phyloP scores from a whole-genome alignment of 208 protist species.

The Phytomonas sp. region DNA sequence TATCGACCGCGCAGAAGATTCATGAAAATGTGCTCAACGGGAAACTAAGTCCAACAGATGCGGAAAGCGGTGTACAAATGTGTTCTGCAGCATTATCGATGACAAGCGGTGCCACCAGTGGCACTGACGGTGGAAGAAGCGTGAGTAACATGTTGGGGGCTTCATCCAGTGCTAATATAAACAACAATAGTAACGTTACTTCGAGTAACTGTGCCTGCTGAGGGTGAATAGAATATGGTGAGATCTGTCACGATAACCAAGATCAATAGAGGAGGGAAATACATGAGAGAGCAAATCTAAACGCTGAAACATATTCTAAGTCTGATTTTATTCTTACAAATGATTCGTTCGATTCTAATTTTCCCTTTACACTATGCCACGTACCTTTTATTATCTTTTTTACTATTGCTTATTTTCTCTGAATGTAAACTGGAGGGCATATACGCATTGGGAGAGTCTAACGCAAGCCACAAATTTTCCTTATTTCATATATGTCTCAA shows the following conservation, averaged over 20 bases:
- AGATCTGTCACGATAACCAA: background rate
- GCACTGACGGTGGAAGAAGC: constrained; percentile 4
- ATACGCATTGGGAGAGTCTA: constrained; percentile 1
- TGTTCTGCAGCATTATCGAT: constrained; percentile 39
- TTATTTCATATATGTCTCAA: background rate
- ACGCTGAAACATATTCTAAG: constrained; percentile 4
- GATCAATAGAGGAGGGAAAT: background rate
- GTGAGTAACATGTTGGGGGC: background rate
- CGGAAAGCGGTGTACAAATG: constrained; percentile 76
- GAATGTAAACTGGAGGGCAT: constrained; percentile 10
- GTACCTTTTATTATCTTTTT: constrained; percentile 9
- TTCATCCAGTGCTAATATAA: constrained; percentile 13
- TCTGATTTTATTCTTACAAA: constrained; percentile 12
- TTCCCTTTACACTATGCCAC: background rate
- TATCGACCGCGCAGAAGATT: constrained; percentile 88
- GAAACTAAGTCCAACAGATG: constrained; percentile 74
- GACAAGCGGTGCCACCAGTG: constrained; percentile 12
- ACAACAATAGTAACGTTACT: constrained; percentile 5
- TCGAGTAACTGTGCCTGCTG: background rate
- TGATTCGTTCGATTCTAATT: constrained; percentile 5
- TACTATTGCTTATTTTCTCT: constrained; percentile 13
- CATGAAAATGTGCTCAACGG: constrained; percentile 92
- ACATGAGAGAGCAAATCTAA: background rate
- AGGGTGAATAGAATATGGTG: background rate
- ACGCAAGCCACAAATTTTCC: background rate